Conservation (phyloP, 2,329 filamentous ascomycete genomes). For the Alternaria triticimaculans region DNA sequence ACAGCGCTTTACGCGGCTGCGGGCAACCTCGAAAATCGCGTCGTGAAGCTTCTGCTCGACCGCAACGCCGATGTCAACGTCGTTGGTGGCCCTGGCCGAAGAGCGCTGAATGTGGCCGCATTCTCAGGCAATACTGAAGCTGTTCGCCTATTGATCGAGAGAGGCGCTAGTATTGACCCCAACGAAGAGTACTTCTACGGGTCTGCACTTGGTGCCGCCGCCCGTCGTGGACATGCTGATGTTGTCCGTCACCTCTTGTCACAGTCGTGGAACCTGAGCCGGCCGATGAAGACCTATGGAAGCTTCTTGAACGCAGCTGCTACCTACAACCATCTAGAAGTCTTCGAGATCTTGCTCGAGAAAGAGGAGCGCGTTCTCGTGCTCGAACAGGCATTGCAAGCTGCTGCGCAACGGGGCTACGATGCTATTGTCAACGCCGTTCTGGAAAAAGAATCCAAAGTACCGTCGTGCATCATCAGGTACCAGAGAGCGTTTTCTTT, state of each 20-base stretch:
- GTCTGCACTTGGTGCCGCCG: conserved; percentile 26
- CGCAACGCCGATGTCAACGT: conserved; percentile 24
- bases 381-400: conserved; percentile 29
- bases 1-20: conserved; percentile 26
- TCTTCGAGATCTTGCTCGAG: conserved; percentile 23
- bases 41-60: conserved; percentile 18
- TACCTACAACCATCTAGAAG: conserved; percentile 29
- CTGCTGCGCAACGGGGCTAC: conserved; percentile 26
- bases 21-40: conserved; percentile 12
- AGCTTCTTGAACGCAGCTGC: conserved; percentile 28
- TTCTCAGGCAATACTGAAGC: conserved; percentile 24
- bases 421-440: conserved; percentile 23
- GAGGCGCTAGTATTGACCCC: conserved; percentile 26
- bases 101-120: conserved; percentile 28
- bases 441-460: conserved; percentile 12
- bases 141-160: conserved; percentile 22
- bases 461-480: conserved; percentile 7
- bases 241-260: conserved; percentile 26
- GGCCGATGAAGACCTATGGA: conserved; percentile 27
- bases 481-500: conserved; percentile 28
- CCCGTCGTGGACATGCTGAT: conserved; percentile 24
- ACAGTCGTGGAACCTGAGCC: conserved; percentile 23
- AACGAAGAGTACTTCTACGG: conserved; percentile 31
- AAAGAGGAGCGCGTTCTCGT: conserved; percentile 23
- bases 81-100: conserved; percentile 11